These are phyloP conservation scores for Paxillus rubicundulus DNA, from an alignment of 768 basidiomycete genomes.

Conservation along the genomic window DNA sequence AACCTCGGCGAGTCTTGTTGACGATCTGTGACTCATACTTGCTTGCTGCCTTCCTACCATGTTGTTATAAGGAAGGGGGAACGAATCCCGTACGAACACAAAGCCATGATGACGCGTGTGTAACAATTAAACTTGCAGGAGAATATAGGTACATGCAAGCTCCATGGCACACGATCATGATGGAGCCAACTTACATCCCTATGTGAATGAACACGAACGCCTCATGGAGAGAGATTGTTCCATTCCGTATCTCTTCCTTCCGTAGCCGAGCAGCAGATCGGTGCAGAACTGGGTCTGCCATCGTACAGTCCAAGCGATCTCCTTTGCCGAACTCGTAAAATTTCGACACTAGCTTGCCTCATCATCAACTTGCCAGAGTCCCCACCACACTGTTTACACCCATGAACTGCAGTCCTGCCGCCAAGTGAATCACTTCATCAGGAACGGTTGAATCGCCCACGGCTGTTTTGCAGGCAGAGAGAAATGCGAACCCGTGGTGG, in stretches of 20 bases:
- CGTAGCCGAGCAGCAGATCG: not conserved
- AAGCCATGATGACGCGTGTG: no score
- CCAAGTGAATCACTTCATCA: constrained; percentile 23
- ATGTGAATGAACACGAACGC: constrained; percentile 4
- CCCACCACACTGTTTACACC: constrained; percentile 22
- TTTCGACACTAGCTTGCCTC: not conserved
- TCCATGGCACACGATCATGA: no score
- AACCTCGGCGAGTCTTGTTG: no score
- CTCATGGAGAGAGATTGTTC: not conserved
- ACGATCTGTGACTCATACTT: no score
- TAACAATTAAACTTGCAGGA: no score
- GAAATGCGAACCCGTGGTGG: constrained; percentile 4
- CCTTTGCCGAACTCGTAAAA: constrained; percentile 1
- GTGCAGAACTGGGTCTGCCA: not conserved
- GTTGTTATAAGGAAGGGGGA: no score
- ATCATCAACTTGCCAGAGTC: constrained; percentile 19
- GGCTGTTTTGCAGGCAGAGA: constrained; percentile 25
- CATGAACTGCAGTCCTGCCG: constrained; percentile 19
- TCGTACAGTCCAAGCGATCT: not conserved
- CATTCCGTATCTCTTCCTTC: not conserved
- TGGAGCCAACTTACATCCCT: not conserved
- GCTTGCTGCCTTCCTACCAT: no score
- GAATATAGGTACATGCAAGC: no score
- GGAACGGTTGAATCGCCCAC: constrained; percentile 13
- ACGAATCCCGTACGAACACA: no score